Percentiles rank a stretch among this genome's conserved stretches.
Evolutionary conservation across 228 moss, liverwort and hornwort genomes (phyloP).

Genomic region (Sphagnum magellanicum): DNA sequence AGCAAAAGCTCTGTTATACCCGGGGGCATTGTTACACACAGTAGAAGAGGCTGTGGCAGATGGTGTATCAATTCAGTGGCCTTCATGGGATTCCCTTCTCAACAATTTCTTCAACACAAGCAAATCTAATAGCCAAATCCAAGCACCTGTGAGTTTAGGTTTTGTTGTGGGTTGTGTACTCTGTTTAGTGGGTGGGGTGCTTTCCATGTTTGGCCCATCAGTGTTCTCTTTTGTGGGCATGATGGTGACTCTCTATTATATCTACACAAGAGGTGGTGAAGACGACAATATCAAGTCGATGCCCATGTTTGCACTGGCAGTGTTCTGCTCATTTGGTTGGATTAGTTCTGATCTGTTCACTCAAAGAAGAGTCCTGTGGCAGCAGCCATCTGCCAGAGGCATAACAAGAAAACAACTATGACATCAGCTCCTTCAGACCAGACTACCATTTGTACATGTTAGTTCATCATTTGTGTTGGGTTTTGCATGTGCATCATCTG

Average conservation of each 20-base stretch:
- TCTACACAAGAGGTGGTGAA: constrained; percentile 31
- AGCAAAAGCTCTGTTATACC: constrained; percentile 29
- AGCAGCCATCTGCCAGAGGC: too few relatives aligned
- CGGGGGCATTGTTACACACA: constrained; percentile 29
- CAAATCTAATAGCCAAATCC: constrained; percentile 13
- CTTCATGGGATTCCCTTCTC: constrained; percentile 37
- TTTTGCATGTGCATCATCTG: too few relatives aligned
- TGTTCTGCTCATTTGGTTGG: constrained; percentile 49
- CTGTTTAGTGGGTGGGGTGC: constrained; percentile 26
- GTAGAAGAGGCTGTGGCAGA: constrained; percentile 37
- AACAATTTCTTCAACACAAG: constrained; percentile 13
- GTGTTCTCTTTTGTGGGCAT: constrained; percentile 35
- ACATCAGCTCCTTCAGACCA: too few relatives aligned
- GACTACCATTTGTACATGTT: too few relatives aligned
- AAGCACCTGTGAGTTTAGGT: constrained; percentile 21
- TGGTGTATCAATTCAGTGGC: constrained; percentile 20
- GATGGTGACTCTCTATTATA: constrained; percentile 33
- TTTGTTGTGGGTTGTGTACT: constrained; percentile 36
- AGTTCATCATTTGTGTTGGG: too few relatives aligned
- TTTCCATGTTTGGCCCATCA: constrained; percentile 34
- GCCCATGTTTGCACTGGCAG: constrained; percentile 37
- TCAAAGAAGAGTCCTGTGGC: too few relatives aligned
- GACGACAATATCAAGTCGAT: constrained; percentile 23
- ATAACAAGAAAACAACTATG: too few relatives aligned
- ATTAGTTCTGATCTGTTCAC: constrained; percentile 13